Conservation (phyloP, 768 basidiomycete genomes). For the Hysterangium stoloniferum region DNA sequence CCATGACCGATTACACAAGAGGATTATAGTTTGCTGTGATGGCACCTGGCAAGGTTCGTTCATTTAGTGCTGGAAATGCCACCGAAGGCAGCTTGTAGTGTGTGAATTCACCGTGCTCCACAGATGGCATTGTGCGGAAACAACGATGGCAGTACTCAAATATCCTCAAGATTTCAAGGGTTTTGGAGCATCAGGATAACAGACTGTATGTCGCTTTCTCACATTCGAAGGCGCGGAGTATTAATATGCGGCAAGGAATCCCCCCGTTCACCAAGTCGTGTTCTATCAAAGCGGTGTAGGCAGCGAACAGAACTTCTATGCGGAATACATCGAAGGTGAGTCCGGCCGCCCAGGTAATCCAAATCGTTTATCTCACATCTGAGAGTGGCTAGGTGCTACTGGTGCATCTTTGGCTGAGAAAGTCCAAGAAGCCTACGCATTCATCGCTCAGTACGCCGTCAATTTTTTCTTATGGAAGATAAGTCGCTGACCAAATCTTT, state of each 20-base stretch:
- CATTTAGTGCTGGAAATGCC: background rate
- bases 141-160: conserved; percentile 15
- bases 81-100: background rate
- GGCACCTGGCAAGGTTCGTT: conserved; percentile 39
- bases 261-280: conserved; percentile 50
- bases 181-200: conserved; percentile 24
- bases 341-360: no score
- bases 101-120: background rate
- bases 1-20: conserved; percentile 35
- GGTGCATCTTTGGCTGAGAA: conserved; percentile 59
- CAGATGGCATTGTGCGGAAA: conserved; percentile 34
- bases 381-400: conserved; percentile 42
- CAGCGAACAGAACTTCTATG: conserved; percentile 48
- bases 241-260: conserved; percentile 18
- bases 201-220: conserved; percentile 19
- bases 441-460: conserved; percentile 62
- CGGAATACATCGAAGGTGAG: conserved; percentile 53
- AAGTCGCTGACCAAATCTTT: background rate
- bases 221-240: background rate
- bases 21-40: conserved; percentile 69
- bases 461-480: background rate
- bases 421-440: conserved; percentile 74
- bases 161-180: conserved; percentile 23
- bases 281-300: conserved; percentile 60
- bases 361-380: background rate